phyloP scores from a whole-genome alignment of 2,329 filamentous ascomycete genomes.

The Sarocladium kiliense region DNA sequence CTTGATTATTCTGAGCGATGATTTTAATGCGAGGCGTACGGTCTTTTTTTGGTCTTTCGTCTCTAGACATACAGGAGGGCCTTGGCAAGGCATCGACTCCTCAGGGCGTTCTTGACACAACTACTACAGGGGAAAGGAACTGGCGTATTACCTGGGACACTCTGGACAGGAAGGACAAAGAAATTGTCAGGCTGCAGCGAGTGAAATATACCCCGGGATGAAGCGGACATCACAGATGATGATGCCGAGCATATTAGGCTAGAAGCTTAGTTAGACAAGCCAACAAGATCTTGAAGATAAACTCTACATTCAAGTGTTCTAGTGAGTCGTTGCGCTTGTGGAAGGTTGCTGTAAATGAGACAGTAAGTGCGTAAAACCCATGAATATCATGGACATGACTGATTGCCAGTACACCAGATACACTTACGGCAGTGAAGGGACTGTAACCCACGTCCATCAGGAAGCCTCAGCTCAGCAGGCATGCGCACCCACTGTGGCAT shows the following conservation, averaged over 20 bases:
- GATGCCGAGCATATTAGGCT: neutral
- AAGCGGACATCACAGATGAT: neutral
- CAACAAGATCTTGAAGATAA: neutral
- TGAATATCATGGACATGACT: too few relatives aligned
- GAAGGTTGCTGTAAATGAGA: too few relatives aligned
- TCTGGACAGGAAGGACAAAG: neutral
- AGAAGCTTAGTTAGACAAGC: neutral
- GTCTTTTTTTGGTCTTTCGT: neutral
- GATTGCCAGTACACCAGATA: too few relatives aligned
- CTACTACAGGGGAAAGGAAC: neutral
- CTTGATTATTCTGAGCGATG: neutral
- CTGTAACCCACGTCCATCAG: too few relatives aligned
- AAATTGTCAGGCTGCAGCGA: neutral
- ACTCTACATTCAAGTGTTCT: too few relatives aligned
- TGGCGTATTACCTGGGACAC: neutral
- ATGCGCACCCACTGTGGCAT: neutral
- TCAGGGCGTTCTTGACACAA: neutral
- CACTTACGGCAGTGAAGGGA: too few relatives aligned
- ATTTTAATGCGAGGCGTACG: neutral
- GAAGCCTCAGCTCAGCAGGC: too few relatives aligned
- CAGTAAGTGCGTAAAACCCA: too few relatives aligned
- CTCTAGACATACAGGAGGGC: neutral
- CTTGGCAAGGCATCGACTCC: neutral
- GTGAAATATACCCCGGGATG: neutral
- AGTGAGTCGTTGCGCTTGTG: too few relatives aligned